Evolutionary conservation across 305 asterid genomes (phyloP).

Genomic region (Solanum chacoense): DNA sequence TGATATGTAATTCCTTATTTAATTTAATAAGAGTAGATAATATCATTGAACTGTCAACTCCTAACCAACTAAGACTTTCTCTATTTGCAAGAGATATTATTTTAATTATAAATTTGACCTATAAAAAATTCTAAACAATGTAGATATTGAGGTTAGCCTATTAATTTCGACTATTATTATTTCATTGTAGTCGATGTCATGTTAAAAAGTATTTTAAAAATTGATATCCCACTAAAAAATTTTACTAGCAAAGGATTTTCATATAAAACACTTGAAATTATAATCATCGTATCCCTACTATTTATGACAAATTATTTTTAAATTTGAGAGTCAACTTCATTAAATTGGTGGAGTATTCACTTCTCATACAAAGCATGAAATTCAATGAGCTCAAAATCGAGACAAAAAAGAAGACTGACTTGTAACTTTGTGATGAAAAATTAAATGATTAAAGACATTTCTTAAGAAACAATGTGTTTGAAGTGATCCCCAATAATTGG

Average conservation of each 20-base stretch:
- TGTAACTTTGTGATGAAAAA: neutral
- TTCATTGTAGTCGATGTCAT: too few species aligned
- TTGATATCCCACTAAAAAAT: neutral
- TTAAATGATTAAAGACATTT: neutral
- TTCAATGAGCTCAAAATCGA: neutral
- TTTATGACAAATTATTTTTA: neutral
- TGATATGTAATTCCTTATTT: too few species aligned
- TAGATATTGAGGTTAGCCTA: too few species aligned
- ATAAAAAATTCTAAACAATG: too few species aligned
- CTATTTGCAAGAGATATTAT: too few species aligned
- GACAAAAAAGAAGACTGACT: neutral
- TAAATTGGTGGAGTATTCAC: neutral
- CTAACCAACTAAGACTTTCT: too few species aligned
- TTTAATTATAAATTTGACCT: too few species aligned
- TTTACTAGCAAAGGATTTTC: neutral
- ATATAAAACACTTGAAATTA: neutral
- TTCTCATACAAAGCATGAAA: neutral
- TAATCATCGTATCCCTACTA: neutral
- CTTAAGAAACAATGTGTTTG: neutral
- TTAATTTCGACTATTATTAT: too few species aligned
- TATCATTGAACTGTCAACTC: too few species aligned
- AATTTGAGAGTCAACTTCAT: neutral
- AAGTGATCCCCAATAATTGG: neutral
- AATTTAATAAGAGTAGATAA: too few species aligned
- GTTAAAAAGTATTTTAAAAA: too few species aligned